phyloP scores from a whole-genome alignment of 805 yeast genomes.

The Dipodascus albidus region DNA sequence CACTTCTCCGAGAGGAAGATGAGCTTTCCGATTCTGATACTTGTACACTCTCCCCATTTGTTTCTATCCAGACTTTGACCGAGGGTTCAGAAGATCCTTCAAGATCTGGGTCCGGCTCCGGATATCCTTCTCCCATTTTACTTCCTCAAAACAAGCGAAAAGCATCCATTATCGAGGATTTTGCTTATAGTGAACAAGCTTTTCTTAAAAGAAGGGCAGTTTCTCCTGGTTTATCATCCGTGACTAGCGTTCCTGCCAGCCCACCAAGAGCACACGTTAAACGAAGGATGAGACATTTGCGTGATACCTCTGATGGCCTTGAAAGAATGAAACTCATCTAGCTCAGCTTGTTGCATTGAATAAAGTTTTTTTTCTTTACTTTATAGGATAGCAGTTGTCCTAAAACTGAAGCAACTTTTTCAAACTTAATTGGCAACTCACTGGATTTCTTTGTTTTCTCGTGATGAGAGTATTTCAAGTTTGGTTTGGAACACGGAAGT shows the following conservation, averaged over 20 bases:
- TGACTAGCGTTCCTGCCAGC: conserved; percentile 11
- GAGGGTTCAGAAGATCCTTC: neutral
- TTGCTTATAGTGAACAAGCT: conserved; percentile 2
- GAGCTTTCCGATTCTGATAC: conserved; percentile 1
- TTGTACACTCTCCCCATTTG: neutral
- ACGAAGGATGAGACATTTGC: conserved; percentile 14
- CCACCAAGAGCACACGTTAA: conserved; percentile 8
- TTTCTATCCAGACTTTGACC: conserved; percentile 8
- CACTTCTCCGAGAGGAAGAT: conserved; percentile 14
- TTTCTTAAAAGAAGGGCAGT: conserved; percentile 17
- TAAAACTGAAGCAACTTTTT: no score
- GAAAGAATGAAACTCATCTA: conserved; percentile 14
- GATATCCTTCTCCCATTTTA: conserved; percentile 2
- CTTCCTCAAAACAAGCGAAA: conserved; percentile 10
- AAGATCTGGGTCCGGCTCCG: no score
- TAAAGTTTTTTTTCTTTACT: no score
- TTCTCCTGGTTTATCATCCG: conserved; percentile 16
- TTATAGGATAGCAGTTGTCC: no score
- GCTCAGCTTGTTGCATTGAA: neutral
- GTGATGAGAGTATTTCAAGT: no score
- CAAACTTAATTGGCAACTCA: no score
- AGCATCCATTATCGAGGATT: conserved; percentile 10
- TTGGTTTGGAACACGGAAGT: no score
- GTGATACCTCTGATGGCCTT: conserved; percentile 17
- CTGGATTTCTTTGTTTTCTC: no score